Base-by-base conservation (phyloP, 768 basidiomycete species). In the Hygrophorus pudorinus region DNA sequence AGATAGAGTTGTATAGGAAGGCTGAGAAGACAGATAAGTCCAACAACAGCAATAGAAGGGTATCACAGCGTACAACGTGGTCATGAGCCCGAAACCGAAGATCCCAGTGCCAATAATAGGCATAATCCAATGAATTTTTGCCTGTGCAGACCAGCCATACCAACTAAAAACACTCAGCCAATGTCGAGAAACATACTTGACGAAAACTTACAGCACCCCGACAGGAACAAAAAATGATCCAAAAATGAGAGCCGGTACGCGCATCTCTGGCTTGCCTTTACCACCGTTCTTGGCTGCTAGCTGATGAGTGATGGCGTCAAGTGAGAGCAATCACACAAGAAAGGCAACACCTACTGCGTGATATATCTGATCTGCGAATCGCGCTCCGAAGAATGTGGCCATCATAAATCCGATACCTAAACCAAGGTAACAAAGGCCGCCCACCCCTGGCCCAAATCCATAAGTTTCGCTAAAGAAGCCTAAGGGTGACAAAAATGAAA, bases 81-180 rank as follows among this genome's bases (percentile, higher is more conserved):
- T 48, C 43, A 44, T 31, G 37, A 40, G 13, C 60, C 75, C 72
- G 49, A 72, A 75, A 9, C 72, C 72, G 51, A 71, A 77, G 39
- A 77, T 73, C 1, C 62, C 65, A 3, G 76, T 68, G 2, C 76
- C 76, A 34, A 77, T 71, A 35, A 84, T 79, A 7, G 81, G 81
- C 76, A 85, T 78, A 29, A 81, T 79, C 79, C 78, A 83, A 47
- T 83, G 79, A 1, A 75, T 45, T 21, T 53, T 53, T 0, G 70
- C 70, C 49, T 78, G 65, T 2, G 81, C 82, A 7, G 81, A 79
- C 82, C 82, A 84, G 13, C 82, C 82, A 54, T 80, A 84, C 82
- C 81, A 83, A 48, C 81, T 83, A 32, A 38, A 39, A 1, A 16
- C 24, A 31, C 12, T 17, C 12, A 32, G 35, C 46, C 18, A 47